A percentile compares a stretch with the other conserved stretches of the same genome.
Conservation (phyloP, 1,139 yeast genomes). For the Suhomyces panamericanus region DNA sequence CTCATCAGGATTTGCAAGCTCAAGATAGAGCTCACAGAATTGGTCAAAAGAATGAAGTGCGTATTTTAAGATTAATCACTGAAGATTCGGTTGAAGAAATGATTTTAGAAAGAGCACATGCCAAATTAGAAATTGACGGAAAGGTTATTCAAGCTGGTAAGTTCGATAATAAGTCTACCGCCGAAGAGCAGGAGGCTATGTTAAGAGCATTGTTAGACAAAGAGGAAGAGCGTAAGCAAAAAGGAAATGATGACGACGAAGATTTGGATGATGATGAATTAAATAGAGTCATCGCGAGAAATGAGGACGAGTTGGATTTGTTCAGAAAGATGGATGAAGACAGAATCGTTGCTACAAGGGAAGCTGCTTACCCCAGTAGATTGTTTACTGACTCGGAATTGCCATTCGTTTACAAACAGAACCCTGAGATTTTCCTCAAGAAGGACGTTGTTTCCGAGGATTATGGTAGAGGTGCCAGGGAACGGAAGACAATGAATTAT, state of each 20-base stretch:
- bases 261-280: constrained; percentile 70
- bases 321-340: constrained; percentile 62
- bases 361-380: constrained; percentile 48
- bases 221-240: constrained; percentile 59
- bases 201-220: constrained; percentile 69
- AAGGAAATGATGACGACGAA: constrained; percentile 44
- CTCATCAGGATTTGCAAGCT: constrained; percentile 90
- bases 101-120: constrained; percentile 78
- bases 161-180: constrained; percentile 76
- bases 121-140: constrained; percentile 82
- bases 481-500: constrained; percentile 58
- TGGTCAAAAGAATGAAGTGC: constrained; percentile 84
- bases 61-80: constrained; percentile 76
- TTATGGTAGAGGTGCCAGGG: constrained; percentile 64
- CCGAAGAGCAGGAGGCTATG: constrained; percentile 81
- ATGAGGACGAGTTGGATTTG: constrained; percentile 53
- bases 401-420: constrained; percentile 58
- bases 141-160: constrained; percentile 89
- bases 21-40: constrained; percentile 91
- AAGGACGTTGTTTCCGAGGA: constrained; percentile 43
- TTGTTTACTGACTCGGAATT: constrained; percentile 61
- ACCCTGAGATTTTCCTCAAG: constrained; percentile 52
- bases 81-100: constrained; percentile 83
- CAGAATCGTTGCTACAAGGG: constrained; percentile 43
- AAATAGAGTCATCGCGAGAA: constrained; percentile 71